Evolutionary conservation across 148 eudicot genomes (phyloP).

Genomic region (Rhododendron ovatum): DNA sequence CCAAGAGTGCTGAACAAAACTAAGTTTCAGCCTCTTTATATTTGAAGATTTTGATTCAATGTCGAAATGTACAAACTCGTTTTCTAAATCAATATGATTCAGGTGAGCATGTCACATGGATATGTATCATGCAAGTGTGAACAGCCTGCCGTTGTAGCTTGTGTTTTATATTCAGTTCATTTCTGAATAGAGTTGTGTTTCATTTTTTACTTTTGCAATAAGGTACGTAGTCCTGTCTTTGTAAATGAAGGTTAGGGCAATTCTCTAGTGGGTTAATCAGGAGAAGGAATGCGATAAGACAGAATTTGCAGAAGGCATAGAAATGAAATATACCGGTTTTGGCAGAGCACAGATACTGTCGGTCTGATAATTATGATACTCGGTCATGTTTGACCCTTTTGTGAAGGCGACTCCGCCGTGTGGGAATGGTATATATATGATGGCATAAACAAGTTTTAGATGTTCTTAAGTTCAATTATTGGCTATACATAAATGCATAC

Average conservation of each 20-base stretch:
- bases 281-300: background rate
- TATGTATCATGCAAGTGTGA: background rate
- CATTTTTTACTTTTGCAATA: background rate
- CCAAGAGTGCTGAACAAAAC: too few relatives aligned
- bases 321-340: background rate
- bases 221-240: background rate
- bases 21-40: background rate
- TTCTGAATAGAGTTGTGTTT: background rate
- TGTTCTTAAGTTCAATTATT: background rate
- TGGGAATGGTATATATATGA: background rate
- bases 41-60: background rate
- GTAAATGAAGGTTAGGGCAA: background rate
- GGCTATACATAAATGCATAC: background rate
- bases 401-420: background rate
- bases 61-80: background rate
- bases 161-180: background rate
- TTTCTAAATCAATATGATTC: background rate
- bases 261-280: background rate
- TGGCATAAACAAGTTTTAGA: background rate
- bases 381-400: background rate
- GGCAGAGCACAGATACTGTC: background rate
- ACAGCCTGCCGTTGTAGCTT: background rate
- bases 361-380: background rate
- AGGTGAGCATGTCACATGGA: background rate
- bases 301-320: too few relatives aligned